Evolutionary conservation across 2,329 filamentous ascomycete genomes (phyloP).

Genomic region (Ampelomyces quisqualis): DNA sequence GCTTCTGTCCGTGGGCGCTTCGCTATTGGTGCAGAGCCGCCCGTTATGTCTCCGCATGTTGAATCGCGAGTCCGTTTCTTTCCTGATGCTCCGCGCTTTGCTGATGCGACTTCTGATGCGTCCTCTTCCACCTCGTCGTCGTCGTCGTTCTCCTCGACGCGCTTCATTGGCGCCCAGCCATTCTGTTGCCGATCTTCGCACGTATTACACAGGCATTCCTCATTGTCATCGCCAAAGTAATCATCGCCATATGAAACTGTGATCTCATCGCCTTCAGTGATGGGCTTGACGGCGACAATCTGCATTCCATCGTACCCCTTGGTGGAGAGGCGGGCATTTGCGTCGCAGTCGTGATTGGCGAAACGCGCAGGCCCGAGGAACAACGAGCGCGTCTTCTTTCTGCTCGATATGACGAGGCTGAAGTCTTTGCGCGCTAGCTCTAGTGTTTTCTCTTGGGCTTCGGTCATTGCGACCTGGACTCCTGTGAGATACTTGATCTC

Average conservation of each 20-base stretch:
- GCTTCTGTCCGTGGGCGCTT: slow-evolving; percentile 17
- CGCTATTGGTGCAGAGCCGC: slow-evolving; percentile 15
- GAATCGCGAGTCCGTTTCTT: slow-evolving; percentile 32
- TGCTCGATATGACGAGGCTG: slow-evolving; percentile 90
- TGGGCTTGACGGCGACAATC: slow-evolving; percentile 79
- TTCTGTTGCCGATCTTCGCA: slow-evolving; percentile 77
- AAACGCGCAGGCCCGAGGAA: slow-evolving; percentile 96
- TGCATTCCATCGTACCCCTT: slow-evolving; percentile 84
- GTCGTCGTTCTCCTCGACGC: slow-evolving; percentile 38
- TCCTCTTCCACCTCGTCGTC: slow-evolving; percentile 21
- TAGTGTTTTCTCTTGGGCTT: slow-evolving; percentile 82
- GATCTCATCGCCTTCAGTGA: slow-evolving; percentile 87
- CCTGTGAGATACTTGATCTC: slow-evolving; percentile 88
- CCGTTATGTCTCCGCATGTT: slow-evolving; percentile 11
- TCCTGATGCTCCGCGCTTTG: slow-evolving; percentile 13
- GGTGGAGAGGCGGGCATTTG: slow-evolving; percentile 85
- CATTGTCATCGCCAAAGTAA: slow-evolving; percentile 94
- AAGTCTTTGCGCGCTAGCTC: slow-evolving; percentile 87
- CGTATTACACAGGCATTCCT: slow-evolving; percentile 87
- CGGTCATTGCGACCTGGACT: slow-evolving; percentile 88
- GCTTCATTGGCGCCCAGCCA: slow-evolving; percentile 68
- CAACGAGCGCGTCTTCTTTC: slow-evolving; percentile 85
- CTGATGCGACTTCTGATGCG: slow-evolving; percentile 9
- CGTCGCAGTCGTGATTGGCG: slow-evolving; percentile 94
- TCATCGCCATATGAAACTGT: slow-evolving; percentile 94